Base-by-base conservation (phyloP, 768 basidiomycete genomes). In the Gymnopilus junonius region DNA sequence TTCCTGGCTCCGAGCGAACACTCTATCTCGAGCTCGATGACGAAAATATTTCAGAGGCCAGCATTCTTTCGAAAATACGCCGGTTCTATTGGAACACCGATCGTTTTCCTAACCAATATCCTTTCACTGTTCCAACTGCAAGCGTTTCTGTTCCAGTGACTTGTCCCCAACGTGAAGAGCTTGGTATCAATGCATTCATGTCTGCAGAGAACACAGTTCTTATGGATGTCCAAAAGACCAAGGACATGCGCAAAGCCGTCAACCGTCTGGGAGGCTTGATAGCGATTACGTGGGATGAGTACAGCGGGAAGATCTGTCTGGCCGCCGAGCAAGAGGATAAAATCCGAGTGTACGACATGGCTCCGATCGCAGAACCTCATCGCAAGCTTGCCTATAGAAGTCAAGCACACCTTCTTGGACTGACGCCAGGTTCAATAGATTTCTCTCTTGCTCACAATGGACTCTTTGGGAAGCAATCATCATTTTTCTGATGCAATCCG, bases 251-350 rank as follows among this genome's bases (percentile, higher is more conserved):
- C 25, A 51, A 64, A 15, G 42, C 55, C 32, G 65, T 75, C 23
- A 75, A 71, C 37, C 48, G 50, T 14, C 43, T 64, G 12, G 76
- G 76, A 10, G 75, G 75, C 0, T 70, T 87, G 35, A 72, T 74
- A n/a, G 78, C 84, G 17, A 80, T 89, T 34, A 78, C 85, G 7
- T 91, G 87, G 86, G 89, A 91, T 63, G 89, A 91, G 71, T 77
- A 80, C 23, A 85, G 84, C 12, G 89, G 88, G 3, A 79, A 88
- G 39, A 77, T 90, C 14, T 66, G 66, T 51, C 57, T 67, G 8
- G 64, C 66, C 1, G 55, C 65, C 12, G 69, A 70, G 32, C 54
- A 60, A 8, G 51, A 61, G 8, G 63, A 70, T 17, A 29, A 37
- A 27, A 67, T 69, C 10, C 48, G 54, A n/a, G 59, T 66, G 12